Conservation (phyloP, 1,284 basidiomycete species). For the Leccinum fallax region DNA sequence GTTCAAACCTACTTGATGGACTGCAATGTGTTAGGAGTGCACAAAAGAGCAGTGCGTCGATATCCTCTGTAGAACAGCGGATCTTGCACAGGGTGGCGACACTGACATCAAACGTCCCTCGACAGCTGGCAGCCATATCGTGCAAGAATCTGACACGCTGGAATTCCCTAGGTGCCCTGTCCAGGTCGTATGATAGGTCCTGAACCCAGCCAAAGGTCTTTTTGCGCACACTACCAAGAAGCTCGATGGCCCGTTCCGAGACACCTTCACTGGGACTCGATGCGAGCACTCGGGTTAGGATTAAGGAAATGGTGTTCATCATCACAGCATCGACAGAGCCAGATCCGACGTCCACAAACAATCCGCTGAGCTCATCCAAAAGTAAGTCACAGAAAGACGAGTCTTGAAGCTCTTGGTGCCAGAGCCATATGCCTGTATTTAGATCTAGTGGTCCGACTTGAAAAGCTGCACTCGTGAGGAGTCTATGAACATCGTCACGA, state of each 20-base stretch:
- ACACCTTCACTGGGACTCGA: conserved; percentile 19
- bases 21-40: no score
- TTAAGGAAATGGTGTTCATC: conserved; percentile 39
- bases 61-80: no score
- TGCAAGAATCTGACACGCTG: no score
- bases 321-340: conserved; percentile 47
- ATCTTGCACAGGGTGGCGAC: no score
- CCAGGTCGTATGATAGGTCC: conserved; percentile 31
- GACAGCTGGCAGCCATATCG: no score
- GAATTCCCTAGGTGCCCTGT: not conserved
- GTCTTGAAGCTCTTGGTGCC: conserved; percentile 38
- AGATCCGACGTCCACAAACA: conserved; percentile 33
- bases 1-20: no score
- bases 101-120: no score
- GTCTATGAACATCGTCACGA: conserved; percentile 39
- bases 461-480: conserved; percentile 44
- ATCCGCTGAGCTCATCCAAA: conserved; percentile 34
- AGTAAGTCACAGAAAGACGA: conserved; percentile 38
- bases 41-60: no score
- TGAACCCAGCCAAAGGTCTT: conserved; percentile 41
- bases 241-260: conserved; percentile 9
- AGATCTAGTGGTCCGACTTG: conserved; percentile 42
- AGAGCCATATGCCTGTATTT: conserved; percentile 19
- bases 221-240: conserved; percentile 36
- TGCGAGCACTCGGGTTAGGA: conserved; percentile 40